Base-by-base conservation (phyloP, 768 basidiomycete genomes). In the Agrocybe pediades region DNA sequence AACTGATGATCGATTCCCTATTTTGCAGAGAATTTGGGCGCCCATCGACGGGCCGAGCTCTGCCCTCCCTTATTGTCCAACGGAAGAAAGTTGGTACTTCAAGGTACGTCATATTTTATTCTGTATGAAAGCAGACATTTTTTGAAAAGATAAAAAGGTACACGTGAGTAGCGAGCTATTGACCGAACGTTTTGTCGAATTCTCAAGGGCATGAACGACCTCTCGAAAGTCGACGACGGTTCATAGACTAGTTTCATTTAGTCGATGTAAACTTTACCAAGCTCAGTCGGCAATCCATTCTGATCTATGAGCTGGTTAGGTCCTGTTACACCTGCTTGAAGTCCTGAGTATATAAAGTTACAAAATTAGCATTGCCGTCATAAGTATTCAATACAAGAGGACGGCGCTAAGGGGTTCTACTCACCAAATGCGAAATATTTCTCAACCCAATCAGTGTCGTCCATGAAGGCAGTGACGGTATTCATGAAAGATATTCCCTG, bases 21-120 rank as follows among this genome's bases (percentile, higher is more conserved):
- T 29, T 2, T 42, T 9, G 54, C 50, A 78, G 76, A 74, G 77
- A 16, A 41, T 72, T 39, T 41, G 55, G 17, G 65, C 66, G 1
- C 65, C 68, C 2, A 25, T 75, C 13, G 41, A 56, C 17, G 72
- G 59, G 16, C 49, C 61, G 24, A 48, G 60, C 0, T 53, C 60
- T 1, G 64, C 65, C 9, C 59, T 77, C 51, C 76, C 75, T 0
- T 19, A 63, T 5, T 77, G 75, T 24, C 23, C 24, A 6, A 51
- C 57, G n/a, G 54, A 64, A 3, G 57, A 62, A 21, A 51, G 50
- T n/a, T 58, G 59, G 61, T 65, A 65, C 36, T 57, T 56, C 49
- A 44, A 58, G 36, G 65, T 65, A 27, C 45, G 62, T 52, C 7
- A n/a, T n/a, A n/a, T n/a, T n/a, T n/a, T n/a, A n/a, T n/a, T n/a